A percentile compares a stretch with the other conserved stretches of the same genome.
phyloP scores from a whole-genome alignment of 257 asterid species.

The Scutellaria galericulata region DNA sequence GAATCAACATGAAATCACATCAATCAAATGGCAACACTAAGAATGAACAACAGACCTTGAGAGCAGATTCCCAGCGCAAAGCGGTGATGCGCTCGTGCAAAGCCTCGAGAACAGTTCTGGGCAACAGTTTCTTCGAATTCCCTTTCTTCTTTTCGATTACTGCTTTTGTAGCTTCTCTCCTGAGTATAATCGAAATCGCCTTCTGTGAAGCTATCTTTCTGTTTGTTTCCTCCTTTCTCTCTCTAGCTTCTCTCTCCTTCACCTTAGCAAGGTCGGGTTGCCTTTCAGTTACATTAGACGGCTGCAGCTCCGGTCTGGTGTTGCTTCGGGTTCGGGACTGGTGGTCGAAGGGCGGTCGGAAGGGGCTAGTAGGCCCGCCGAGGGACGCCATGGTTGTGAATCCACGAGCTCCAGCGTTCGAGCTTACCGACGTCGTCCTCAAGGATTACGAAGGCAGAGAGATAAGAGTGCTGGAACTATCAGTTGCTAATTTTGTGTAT shows the following conservation, averaged over 20 bases:
- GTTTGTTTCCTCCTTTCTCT: constrained; percentile 72
- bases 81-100: constrained; percentile 94
- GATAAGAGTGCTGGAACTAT: too few relatives aligned
- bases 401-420: not conserved
- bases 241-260: constrained; percentile 58
- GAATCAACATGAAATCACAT: constrained; percentile 1
- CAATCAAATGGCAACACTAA: not conserved
- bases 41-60: constrained; percentile 52
- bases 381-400: constrained; percentile 50
- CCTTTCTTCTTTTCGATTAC: constrained; percentile 84
- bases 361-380: constrained; percentile 49
- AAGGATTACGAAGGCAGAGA: too few relatives aligned
- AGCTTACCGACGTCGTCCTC: too few relatives aligned
- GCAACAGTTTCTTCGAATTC: constrained; percentile 67
- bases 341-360: constrained; percentile 36
- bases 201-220: constrained; percentile 83
- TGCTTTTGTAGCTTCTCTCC: constrained; percentile 90
- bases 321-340: constrained; percentile 25
- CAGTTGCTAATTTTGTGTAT: too few relatives aligned
- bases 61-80: constrained; percentile 96
- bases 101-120: constrained; percentile 82
- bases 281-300: constrained; percentile 27
- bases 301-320: too few relatives aligned
- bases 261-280: constrained; percentile 44
- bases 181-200: constrained; percentile 76